Conservation (phyloP, 805 yeast species). For the Candida nitratophila region DNA sequence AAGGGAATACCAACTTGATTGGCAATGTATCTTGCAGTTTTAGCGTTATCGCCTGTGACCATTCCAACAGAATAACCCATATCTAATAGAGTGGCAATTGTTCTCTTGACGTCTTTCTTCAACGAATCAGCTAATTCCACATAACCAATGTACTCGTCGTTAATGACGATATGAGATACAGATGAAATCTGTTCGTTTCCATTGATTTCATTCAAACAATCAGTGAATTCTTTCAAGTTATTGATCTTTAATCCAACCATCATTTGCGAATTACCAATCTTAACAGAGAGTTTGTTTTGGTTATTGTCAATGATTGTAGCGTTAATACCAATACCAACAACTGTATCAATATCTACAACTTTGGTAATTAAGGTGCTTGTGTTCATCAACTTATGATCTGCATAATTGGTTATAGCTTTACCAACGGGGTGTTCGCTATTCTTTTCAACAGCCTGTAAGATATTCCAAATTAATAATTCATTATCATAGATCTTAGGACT, state of each 20-base stretch:
- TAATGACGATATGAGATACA: slow-evolving; percentile 38
- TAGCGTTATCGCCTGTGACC: slow-evolving; percentile 80
- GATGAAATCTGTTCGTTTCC: slow-evolving; percentile 12
- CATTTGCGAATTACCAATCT: slow-evolving; percentile 48
- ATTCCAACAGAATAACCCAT: slow-evolving; percentile 64
- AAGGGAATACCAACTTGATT: slow-evolving; percentile 56
- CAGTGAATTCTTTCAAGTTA: slow-evolving; percentile 14
- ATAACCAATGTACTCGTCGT: slow-evolving; percentile 54
- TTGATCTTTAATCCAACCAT: slow-evolving; percentile 21
- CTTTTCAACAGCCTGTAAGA: slow-evolving; percentile 53
- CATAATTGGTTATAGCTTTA: slow-evolving; percentile 47
- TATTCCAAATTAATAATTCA: slow-evolving; percentile 36
- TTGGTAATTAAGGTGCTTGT: slow-evolving; percentile 1
- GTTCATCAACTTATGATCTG: slow-evolving; percentile 5
- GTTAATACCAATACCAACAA: slow-evolving; percentile 40
- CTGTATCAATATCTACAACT: slow-evolving; percentile 28
- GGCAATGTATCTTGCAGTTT: slow-evolving; percentile 62
- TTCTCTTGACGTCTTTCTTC: slow-evolving; percentile 56
- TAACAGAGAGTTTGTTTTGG: slow-evolving; percentile 25
- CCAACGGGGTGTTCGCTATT: slow-evolving; percentile 89
- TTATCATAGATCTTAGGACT: slow-evolving; percentile 2
- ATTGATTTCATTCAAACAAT: slow-evolving; percentile 5
- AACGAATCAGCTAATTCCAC: slow-evolving; percentile 62
- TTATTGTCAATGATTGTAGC: slow-evolving; percentile 17
- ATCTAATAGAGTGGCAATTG: slow-evolving; percentile 45